Conservation (phyloP, 257 asterid genomes). For the Gentiana macrophylla region DNA sequence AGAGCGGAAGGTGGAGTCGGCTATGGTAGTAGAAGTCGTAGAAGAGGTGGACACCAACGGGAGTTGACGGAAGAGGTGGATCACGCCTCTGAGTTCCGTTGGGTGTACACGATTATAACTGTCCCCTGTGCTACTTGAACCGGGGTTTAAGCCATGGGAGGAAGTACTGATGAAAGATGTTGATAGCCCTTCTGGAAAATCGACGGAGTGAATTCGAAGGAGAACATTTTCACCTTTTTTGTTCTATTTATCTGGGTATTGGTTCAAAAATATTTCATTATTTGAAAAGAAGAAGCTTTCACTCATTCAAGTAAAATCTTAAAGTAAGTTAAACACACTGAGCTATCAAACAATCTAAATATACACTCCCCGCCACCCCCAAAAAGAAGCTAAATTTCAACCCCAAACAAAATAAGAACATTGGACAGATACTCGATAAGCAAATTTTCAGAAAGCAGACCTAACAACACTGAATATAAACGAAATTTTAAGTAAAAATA, state of each 20-base stretch:
- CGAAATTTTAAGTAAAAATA: no score
- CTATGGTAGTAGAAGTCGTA: conserved; percentile 27
- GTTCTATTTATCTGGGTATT: no score
- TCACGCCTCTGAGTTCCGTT: conserved; percentile 58
- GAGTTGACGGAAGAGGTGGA: conserved; percentile 85
- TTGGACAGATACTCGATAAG: no score
- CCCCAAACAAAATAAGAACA: no score
- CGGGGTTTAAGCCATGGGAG: conserved; percentile 29
- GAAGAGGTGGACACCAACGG: conserved; percentile 30
- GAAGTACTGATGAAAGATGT: conserved; percentile 28
- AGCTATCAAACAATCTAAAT: no score
- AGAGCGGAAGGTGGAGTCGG: conserved; percentile 47
- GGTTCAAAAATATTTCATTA: no score
- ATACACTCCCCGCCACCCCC: no score
- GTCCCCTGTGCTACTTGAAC: neutral
- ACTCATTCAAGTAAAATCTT: no score
- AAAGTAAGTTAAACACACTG: no score
- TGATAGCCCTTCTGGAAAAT: conserved; percentile 54
- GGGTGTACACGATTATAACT: conserved; percentile 27
- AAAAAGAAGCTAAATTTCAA: no score
- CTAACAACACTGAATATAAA: no score
- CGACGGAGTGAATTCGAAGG: conserved; percentile 90
- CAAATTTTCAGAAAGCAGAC: neutral
- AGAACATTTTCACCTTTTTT: conserved; percentile 34
- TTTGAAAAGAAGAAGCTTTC: no score